These are phyloP conservation scores for Phanerodontia chrysosporium DNA, from an alignment of 768 basidiomycete genomes.

Conservation along the genomic window DNA sequence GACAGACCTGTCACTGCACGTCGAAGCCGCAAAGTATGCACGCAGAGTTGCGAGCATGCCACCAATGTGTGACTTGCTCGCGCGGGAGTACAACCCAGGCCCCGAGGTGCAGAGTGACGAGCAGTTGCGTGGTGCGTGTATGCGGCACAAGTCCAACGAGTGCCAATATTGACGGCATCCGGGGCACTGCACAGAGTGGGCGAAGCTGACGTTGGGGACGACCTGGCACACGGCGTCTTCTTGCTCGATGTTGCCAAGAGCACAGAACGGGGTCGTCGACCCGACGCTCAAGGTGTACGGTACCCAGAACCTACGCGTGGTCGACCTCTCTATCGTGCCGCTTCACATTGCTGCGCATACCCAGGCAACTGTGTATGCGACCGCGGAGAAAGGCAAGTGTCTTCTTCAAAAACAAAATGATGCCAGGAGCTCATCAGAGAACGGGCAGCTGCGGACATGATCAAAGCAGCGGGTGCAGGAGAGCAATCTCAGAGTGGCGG, in stretches of 20 bases:
- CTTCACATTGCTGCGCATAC: neutral
- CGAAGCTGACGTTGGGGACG: slow-evolving; percentile 3
- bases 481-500: too few relatives aligned
- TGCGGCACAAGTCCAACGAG: neutral
- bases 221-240: slow-evolving; percentile 12
- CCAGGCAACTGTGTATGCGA: slow-evolving; percentile 23
- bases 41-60: slow-evolving; percentile 14
- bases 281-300: slow-evolving; percentile 32
- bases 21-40: slow-evolving; percentile 26
- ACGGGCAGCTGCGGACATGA: slow-evolving; percentile 24
- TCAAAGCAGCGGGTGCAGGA: slow-evolving; percentile 19
- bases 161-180: slow-evolving; percentile 10
- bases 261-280: slow-evolving; percentile 36
- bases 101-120: slow-evolving; percentile 25
- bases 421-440: neutral
- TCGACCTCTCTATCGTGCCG: slow-evolving; percentile 34
- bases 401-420: neutral
- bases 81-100: slow-evolving; percentile 27
- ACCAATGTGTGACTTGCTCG: slow-evolving; percentile 17
- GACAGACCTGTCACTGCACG: slow-evolving; percentile 8
- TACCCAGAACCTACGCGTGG: slow-evolving; percentile 43
- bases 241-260: slow-evolving; percentile 32
- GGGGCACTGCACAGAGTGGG: slow-evolving; percentile 9
- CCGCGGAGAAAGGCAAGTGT: slow-evolving; percentile 26
- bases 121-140: neutral